These are phyloP conservation scores for Deinandra increscens DNA, from an alignment of 129 eudicot genomes.

Conservation along the genomic window DNA sequence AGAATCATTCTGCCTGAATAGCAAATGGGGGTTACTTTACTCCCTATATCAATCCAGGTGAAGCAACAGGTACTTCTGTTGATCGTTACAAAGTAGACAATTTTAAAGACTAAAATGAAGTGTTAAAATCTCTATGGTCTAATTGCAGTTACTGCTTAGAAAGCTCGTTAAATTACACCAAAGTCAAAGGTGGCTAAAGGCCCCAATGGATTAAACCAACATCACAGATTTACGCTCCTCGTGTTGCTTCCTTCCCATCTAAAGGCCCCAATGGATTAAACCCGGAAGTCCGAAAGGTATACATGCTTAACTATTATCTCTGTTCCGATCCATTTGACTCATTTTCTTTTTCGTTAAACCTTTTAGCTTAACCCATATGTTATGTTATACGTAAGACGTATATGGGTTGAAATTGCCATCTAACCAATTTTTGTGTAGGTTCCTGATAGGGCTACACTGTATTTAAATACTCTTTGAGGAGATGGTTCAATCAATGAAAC, in stretches of 20 bases:
- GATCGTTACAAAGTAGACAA: conserved; percentile 24
- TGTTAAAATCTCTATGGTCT: conserved; percentile 18
- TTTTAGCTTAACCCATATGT: too few relatives aligned
- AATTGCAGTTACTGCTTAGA: conserved; percentile 67
- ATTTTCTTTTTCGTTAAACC: too few relatives aligned
- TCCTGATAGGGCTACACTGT: too few relatives aligned
- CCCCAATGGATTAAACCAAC: conserved; percentile 61
- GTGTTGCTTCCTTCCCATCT: conserved; percentile 61
- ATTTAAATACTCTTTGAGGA: too few relatives aligned
- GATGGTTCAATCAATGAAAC: too few relatives aligned
- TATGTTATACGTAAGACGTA: too few relatives aligned
- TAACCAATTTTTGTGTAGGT: too few relatives aligned
- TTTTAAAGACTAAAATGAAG: conserved; percentile 15
- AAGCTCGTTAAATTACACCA: conserved; percentile 70
- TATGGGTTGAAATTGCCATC: too few relatives aligned
- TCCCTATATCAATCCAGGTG: conserved; percentile 98
- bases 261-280: too few relatives aligned
- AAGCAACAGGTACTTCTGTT: conserved; percentile 67
- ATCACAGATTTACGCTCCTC: conserved; percentile 60
- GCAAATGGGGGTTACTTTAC: conserved; percentile 74
- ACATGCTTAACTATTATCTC: too few relatives aligned
- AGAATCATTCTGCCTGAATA: conserved; percentile 67
- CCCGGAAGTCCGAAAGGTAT: too few relatives aligned
- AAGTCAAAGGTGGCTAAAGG: conserved; percentile 78
- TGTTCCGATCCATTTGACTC: too few relatives aligned